Conservation (phyloP, 148 eudicot genomes). For the Fagopyrum tataricum region DNA sequence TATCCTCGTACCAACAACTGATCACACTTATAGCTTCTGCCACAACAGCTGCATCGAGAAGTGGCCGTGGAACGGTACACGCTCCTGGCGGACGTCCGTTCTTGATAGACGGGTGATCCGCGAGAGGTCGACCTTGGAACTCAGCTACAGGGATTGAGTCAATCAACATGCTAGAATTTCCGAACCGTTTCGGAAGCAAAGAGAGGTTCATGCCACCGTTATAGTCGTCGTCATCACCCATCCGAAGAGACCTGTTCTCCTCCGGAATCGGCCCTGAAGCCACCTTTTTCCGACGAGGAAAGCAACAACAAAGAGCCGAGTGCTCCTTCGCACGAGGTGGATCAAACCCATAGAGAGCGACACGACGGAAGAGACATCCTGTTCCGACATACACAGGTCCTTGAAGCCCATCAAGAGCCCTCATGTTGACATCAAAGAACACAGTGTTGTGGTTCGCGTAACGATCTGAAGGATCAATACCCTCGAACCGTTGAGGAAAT, state of each 20-base stretch:
- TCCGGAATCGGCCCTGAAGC: constrained; percentile 57
- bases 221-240: constrained; percentile 33
- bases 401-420: constrained; percentile 16
- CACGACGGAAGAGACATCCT: constrained; percentile 12
- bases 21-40: constrained; percentile 15
- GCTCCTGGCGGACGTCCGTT: constrained; percentile 15
- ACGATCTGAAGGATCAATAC: constrained; percentile 17
- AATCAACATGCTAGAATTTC: constrained; percentile 11
- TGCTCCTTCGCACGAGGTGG: constrained; percentile 15
- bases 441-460: constrained; percentile 16
- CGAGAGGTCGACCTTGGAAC: constrained; percentile 6
- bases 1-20: constrained; percentile 19
- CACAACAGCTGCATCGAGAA: background rate
- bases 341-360: constrained; percentile 9
- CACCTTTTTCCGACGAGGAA: background rate
- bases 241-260: constrained; percentile 21
- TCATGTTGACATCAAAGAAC: constrained; percentile 17
- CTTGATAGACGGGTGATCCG: constrained; percentile 12
- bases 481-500: constrained; percentile 16
- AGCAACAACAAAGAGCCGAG: constrained; percentile 13
- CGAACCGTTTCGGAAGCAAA: constrained; percentile 9
- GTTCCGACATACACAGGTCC: constrained; percentile 17
- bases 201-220: constrained; percentile 3
- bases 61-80: background rate
- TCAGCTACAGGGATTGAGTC: constrained; percentile 15